Base-by-base conservation (phyloP, 2,329 filamentous ascomycete genomes). In the Alternaria hordeiaustralica region DNA sequence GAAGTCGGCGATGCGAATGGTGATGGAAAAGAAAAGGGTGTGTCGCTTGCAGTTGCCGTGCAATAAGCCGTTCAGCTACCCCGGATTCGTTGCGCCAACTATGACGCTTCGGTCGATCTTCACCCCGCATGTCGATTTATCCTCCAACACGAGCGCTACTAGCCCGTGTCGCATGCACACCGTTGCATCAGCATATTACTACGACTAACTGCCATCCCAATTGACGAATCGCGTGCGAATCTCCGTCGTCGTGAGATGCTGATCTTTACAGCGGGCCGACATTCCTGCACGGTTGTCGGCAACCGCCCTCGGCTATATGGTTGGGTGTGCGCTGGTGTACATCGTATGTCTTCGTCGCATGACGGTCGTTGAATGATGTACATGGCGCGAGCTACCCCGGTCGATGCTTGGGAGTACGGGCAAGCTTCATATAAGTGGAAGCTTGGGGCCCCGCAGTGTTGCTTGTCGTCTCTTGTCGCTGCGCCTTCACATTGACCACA, bases 371-470 rank as follows among this genome's bases (percentile, higher is more conserved):
- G 20, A 7, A 53, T 11, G 50, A 61, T 25, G 63, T 58, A 66
- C 25, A 66, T 58, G 67, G 67, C 63, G 61, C 49, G 33, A 57
- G 28, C 23, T 47, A 59, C 25, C 58, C 53, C 25, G 6, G 43
- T 20, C 6, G 6, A 26, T 45, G 36, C 55, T 54, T 28, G 20
- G 23, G 18, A 25, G 26, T 46, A 23, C 55, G 43, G 28, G 62
- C 51, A 70, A 70, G 67, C 64, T 66, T 68, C 44, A 55, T 58
- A 65, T 68, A 70, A 71, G 54, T 57, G 62, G 61, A 64, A 63
- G 61, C 63, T 61, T 71, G 60, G 50, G 60, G 18, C 55, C 60
- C 41, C n/a, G 60, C 43, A 18, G 21, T 43, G 30, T 59, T 62
- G 55, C 60, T 62, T 59, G 49, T 55, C 54, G 49, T 53, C 30